Base-by-base conservation (phyloP, 2,329 filamentous ascomycete species). In the Thielaviopsis ethacetica region DNA sequence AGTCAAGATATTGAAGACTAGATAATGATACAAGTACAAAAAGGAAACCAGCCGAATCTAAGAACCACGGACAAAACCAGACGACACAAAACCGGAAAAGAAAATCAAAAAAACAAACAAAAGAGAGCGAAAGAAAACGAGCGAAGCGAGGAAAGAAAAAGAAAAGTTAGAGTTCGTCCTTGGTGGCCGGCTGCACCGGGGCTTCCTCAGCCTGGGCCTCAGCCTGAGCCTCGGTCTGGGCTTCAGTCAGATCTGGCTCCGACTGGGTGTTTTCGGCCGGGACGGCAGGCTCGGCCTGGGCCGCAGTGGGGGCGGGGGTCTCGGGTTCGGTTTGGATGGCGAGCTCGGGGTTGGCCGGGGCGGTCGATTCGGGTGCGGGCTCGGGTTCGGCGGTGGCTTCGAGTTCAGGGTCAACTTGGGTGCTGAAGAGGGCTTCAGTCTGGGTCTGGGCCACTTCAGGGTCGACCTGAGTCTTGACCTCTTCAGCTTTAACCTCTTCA, bases 391-490 rank as follows among this genome's bases (percentile, higher is more conserved):
- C n/a, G n/a, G n/a, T n/a, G n/a, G n/a, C n/a, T n/a, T n/a, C n/a
- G n/a, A n/a, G n/a, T n/a, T 41, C 62, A 24, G 62, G 61, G 15
- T 61, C 58, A 12, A 65, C 63, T 15, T 64, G 63, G 15, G 26
- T 67, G 62, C 30, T 67, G 58, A 59, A 65, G 62, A 38, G 6
- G 15, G 3, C 34, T 41, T 41, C 62, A 27, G 61, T 60, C 13
- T 61, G 57, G 10, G 65, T 63, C 17, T 64, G 63, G 17, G 24
- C 67, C 62, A 59, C 65, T 62, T 38, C 73, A 9, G 52, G 50
- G 49, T 62, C 62, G 19, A 62, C 61, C 34, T 52, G 63, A 19
- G 53, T 47, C 13, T 61, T 60, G 5, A 66, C 64, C 49, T 63
- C 60, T 2, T 65, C n/a, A 62, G 55, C 59, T 63, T 64, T 63